Evolutionary conservation across 345 rosid genomes (phyloP).

Genomic region (Turnera subulata): DNA sequence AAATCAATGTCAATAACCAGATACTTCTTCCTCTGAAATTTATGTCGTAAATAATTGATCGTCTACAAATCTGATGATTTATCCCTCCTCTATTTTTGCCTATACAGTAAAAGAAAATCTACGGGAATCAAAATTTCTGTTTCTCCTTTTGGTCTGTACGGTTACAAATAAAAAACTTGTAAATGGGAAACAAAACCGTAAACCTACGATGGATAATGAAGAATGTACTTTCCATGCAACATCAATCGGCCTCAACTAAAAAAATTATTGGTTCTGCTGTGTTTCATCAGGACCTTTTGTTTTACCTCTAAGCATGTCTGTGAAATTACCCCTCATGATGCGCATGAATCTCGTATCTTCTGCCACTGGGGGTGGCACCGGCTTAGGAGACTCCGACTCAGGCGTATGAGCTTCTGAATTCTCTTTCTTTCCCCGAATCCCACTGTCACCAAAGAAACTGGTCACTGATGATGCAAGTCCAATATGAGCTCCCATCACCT

Average conservation of each 20-base stretch:
- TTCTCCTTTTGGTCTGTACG: neutral
- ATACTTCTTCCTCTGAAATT: too few relatives aligned
- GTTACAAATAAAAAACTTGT: neutral
- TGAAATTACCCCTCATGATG: conserved; percentile 86
- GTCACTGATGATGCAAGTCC: conserved; percentile 85
- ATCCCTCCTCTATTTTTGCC: too few relatives aligned
- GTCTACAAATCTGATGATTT: too few relatives aligned
- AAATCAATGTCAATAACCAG: too few relatives aligned
- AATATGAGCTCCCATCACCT: conserved; percentile 94
- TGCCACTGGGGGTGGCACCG: conserved; percentile 25
- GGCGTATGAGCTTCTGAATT: conserved; percentile 20
- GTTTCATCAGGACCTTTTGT: conserved; percentile 58
- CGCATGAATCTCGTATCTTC: conserved; percentile 93
- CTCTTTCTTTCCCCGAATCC: conserved; percentile 80
- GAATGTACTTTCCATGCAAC: too few relatives aligned
- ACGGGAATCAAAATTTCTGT: too few relatives aligned
- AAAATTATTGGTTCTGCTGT: conserved; percentile 22
- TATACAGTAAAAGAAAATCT: too few relatives aligned
- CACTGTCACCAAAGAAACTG: conserved; percentile 86
- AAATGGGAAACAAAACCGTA: conserved; percentile 4
- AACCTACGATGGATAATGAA: too few relatives aligned
- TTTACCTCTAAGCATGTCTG: conserved; percentile 82
- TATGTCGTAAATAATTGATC: too few relatives aligned
- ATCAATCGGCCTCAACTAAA: too few relatives aligned
- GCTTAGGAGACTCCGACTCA: conserved; percentile 52